phyloP scores from a whole-genome alignment of 2,329 filamentous ascomycete genomes.

The Cytospora schulzeri region DNA sequence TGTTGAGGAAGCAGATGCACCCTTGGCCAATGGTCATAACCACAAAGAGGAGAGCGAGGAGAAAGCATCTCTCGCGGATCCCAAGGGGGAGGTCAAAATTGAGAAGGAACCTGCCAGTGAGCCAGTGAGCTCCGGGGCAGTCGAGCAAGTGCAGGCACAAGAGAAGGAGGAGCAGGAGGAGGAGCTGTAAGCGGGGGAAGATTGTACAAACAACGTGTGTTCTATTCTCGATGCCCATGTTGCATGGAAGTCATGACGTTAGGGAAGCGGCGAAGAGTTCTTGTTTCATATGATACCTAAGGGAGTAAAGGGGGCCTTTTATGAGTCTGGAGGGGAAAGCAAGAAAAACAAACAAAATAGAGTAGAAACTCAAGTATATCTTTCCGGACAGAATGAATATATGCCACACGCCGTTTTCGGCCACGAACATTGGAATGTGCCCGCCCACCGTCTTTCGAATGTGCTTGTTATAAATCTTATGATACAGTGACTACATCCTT shows the following conservation, averaged over 20 bases:
- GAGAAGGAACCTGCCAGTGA: neutral
- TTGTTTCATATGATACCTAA: conserved; percentile 28
- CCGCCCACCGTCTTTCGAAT: neutral
- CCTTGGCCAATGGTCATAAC: conserved; percentile 17
- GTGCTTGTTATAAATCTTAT: neutral
- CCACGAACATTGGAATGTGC: neutral
- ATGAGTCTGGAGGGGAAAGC: conserved; percentile 1
- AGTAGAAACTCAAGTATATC: conserved; percentile 9
- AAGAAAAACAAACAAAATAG: conserved; percentile 7
- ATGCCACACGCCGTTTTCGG: conserved; percentile 1
- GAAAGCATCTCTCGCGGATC: neutral
- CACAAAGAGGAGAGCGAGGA: conserved; percentile 9
- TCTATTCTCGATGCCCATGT: conserved; percentile 17
- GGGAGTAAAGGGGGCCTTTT: conserved; percentile 16
- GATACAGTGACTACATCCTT: neutral
- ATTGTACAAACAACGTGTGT: neutral
- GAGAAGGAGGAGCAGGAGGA: conserved; percentile 7
- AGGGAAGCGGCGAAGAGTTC: conserved; percentile 19
- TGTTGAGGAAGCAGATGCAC: conserved; percentile 6
- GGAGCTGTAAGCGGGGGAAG: conserved; percentile 11
- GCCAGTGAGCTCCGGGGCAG: neutral
- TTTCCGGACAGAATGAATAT: conserved; percentile 17
- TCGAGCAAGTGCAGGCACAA: neutral
- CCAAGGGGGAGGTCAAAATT: neutral
- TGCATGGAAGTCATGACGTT: conserved; percentile 6